A percentile compares a stretch with the other conserved stretches of the same genome.
Evolutionary conservation across 1,284 basidiomycete species (phyloP).

Genomic region (Singerocomus inundabilis): DNA sequence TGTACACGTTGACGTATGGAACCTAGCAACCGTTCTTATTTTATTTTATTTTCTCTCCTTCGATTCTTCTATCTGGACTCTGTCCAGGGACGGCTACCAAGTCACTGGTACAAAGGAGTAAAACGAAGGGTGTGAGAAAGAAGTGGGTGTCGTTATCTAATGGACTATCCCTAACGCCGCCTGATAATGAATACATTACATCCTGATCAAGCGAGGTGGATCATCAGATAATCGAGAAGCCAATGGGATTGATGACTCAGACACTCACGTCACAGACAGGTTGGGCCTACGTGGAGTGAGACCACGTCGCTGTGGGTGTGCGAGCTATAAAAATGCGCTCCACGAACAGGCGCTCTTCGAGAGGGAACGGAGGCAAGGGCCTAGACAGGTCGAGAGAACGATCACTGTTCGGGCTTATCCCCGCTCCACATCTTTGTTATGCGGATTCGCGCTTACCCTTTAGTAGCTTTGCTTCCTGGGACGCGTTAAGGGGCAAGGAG

Average conservation of each 20-base stretch:
- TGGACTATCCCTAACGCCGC: slow-evolving; percentile 20
- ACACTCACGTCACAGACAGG: background rate
- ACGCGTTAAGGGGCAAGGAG: background rate
- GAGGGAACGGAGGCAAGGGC: background rate
- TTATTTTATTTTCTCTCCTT: background rate
- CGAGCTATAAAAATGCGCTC: too few species aligned
- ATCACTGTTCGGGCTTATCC: slow-evolving; percentile 5
- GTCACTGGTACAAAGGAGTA: slow-evolving; percentile 3
- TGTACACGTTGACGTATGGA: slow-evolving; percentile 18
- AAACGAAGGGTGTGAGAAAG: slow-evolving; percentile 6
- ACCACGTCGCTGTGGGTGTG: too few species aligned
- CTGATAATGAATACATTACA: slow-evolving; percentile 11
- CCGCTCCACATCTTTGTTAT: background rate
- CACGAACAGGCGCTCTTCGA: background rate
- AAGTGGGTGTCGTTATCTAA: slow-evolving; percentile 25
- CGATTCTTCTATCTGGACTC: background rate
- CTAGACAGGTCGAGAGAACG: background rate
- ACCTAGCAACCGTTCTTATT: background rate
- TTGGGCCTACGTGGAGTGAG: background rate
- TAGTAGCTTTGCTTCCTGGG: background rate
- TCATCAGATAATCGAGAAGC: slow-evolving; percentile 23
- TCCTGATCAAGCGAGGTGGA: slow-evolving; percentile 28
- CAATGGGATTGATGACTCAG: slow-evolving; percentile 1
- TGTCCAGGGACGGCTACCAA: background rate
- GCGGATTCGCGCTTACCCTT: slow-evolving; percentile 5